Evolutionary conservation across 2,329 filamentous ascomycete species (phyloP).

Genomic region (Macrophomina pseudophaseolina): DNA sequence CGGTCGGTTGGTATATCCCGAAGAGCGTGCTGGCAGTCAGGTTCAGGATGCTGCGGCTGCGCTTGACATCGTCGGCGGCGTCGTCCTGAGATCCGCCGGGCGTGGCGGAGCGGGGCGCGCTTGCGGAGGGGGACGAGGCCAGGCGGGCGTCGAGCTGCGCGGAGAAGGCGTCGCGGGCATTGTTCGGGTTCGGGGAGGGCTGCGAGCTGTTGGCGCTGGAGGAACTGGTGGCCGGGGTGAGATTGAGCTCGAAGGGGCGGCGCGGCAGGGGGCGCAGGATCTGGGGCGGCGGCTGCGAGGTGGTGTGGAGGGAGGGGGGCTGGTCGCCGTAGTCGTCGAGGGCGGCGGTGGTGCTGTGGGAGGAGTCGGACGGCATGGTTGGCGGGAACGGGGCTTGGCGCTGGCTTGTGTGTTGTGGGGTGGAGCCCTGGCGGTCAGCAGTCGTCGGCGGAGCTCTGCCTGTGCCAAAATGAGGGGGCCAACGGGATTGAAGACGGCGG

Average conservation of each 20-base stretch:
- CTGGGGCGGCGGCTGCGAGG: constrained; percentile 32
- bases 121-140: not conserved
- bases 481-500: too few species aligned
- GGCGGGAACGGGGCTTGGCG: not conserved
- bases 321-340: not conserved
- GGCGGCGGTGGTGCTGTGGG: not conserved
- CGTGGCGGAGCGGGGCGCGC: not conserved
- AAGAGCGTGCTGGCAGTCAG: constrained; percentile 87
- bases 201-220: constrained; percentile 31
- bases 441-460: not conserved
- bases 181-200: constrained; percentile 32
- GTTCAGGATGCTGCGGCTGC: constrained; percentile 80
- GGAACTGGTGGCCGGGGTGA: constrained; percentile 24
- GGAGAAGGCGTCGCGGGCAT: constrained; percentile 6
- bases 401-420: not conserved
- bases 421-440: not conserved
- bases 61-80: constrained; percentile 50
- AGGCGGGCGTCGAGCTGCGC: constrained; percentile 20
- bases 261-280: constrained; percentile 47
- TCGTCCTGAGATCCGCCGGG: constrained; percentile 35
- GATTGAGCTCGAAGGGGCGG: constrained; percentile 38
- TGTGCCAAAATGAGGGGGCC: not conserved
- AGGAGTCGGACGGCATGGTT: constrained; percentile 19
- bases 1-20: constrained; percentile 82
- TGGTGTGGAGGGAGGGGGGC: constrained; percentile 3